Conservation (phyloP, 805 yeast species). For the Saturnispora gosingensis region DNA sequence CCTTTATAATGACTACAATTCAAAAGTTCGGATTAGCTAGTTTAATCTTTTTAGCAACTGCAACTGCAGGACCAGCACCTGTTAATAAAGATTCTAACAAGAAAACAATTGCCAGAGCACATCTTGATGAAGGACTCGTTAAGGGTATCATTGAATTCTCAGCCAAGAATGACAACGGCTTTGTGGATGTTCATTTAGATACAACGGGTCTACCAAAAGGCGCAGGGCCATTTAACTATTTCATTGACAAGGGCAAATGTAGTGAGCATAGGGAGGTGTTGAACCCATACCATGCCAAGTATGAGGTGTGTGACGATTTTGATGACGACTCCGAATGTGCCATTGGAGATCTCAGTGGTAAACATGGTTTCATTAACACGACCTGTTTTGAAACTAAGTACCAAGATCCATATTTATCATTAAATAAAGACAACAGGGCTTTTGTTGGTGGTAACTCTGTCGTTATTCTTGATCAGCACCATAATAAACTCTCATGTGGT, state of each 20-base stretch:
- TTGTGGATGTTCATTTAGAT: slow-evolving; percentile 60
- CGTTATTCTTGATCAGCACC: slow-evolving; percentile 45
- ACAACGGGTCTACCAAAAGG: slow-evolving; percentile 57
- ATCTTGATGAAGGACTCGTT: slow-evolving; percentile 37
- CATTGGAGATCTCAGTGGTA: slow-evolving; percentile 71
- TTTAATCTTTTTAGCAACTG: not conserved
- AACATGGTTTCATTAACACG: slow-evolving; percentile 64
- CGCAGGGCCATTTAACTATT: slow-evolving; percentile 64
- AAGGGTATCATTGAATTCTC: slow-evolving; percentile 51
- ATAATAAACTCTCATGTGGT: slow-evolving; percentile 55
- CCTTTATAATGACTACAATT: not conserved
- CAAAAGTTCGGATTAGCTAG: not conserved
- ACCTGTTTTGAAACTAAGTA: slow-evolving; percentile 59
- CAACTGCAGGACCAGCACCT: slow-evolving; percentile 35
- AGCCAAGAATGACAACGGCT: slow-evolving; percentile 32
- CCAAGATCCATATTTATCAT: slow-evolving; percentile 56
- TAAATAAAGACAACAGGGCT: slow-evolving; percentile 46
- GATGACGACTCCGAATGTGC: slow-evolving; percentile 50
- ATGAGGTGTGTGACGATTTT: slow-evolving; percentile 38
- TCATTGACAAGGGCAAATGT: slow-evolving; percentile 53
- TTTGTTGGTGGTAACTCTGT: slow-evolving; percentile 51
- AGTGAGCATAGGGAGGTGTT: slow-evolving; percentile 48
- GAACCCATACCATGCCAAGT: slow-evolving; percentile 53
- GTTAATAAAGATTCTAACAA: slow-evolving; percentile 39
- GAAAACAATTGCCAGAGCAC: slow-evolving; percentile 46